phyloP scores from a whole-genome alignment of 2,329 filamentous ascomycete genomes.

The Fusarium subtropicale region DNA sequence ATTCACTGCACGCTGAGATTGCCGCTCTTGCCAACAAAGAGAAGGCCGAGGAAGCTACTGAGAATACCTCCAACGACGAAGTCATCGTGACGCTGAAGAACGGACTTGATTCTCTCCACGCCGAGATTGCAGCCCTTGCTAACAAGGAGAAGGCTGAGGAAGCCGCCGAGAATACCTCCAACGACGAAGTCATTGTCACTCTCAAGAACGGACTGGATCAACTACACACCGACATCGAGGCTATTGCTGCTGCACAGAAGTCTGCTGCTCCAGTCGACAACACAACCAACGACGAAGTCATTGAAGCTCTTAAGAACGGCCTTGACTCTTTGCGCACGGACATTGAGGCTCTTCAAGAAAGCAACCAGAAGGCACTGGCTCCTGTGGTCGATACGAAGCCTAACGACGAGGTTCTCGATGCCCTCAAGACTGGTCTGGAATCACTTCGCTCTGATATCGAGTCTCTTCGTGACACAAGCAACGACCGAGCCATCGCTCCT shows the following conservation, averaged over 20 bases:
- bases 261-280: conserved; percentile 27
- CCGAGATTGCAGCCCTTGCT: conserved; percentile 72
- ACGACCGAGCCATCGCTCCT: conserved; percentile 64
- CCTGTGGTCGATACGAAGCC: conserved; percentile 77
- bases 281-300: conserved; percentile 40
- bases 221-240: conserved; percentile 78
- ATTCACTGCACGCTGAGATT: conserved; percentile 77
- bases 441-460: conserved; percentile 78
- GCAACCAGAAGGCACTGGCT: conserved; percentile 63
- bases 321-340: conserved; percentile 43
- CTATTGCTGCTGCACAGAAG: conserved; percentile 71
- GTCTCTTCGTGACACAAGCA: conserved; percentile 74
- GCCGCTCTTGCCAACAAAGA: conserved; percentile 69
- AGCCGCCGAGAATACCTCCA: conserved; percentile 51
- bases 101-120: conserved; percentile 76
- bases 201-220: conserved; percentile 79
- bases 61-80: conserved; percentile 69
- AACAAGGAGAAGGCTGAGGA: conserved; percentile 61
- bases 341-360: conserved; percentile 64
- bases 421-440: conserved; percentile 81
- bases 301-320: conserved; percentile 40
- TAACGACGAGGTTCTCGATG: conserved; percentile 86
- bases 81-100: conserved; percentile 85
- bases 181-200: conserved; percentile 84
- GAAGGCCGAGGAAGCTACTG: conserved; percentile 12